Evolutionary conservation across 768 basidiomycete species (phyloP).

Genomic region (Rhodocollybia butyracea): DNA sequence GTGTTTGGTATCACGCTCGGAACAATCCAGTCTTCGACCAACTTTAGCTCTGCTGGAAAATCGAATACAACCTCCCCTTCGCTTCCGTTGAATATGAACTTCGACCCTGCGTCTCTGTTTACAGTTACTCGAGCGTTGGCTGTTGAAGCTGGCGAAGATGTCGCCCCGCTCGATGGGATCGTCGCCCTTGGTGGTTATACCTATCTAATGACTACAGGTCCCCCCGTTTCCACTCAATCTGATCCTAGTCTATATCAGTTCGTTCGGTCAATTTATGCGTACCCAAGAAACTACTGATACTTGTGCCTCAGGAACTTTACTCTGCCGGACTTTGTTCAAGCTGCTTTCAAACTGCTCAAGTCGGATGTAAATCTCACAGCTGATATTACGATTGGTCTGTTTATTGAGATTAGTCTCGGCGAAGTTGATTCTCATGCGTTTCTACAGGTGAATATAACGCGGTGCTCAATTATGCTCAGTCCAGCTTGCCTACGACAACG

Average conservation of each 20-base stretch:
- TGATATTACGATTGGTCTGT: constrained; percentile 54
- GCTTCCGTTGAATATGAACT: constrained; percentile 62
- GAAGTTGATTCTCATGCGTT: neutral
- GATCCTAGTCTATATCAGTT: constrained; percentile 55
- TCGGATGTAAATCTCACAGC: constrained; percentile 58
- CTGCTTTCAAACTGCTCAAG: constrained; percentile 61
- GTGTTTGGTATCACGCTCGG: constrained; percentile 63
- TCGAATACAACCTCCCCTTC: constrained; percentile 53
- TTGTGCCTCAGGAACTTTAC: constrained; percentile 51
- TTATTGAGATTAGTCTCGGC: neutral
- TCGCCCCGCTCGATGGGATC: constrained; percentile 62
- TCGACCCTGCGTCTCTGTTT: constrained; percentile 66
- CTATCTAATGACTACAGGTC: constrained; percentile 44
- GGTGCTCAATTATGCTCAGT: constrained; percentile 58
- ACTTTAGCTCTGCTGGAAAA: constrained; percentile 52
- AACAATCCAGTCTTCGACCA: constrained; percentile 48
- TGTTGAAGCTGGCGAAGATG: constrained; percentile 57
- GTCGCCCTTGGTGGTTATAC: constrained; percentile 64
- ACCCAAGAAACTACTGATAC: constrained; percentile 3
- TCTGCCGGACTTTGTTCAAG: constrained; percentile 57
- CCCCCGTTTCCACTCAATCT: constrained; percentile 24
- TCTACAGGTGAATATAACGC: constrained; percentile 61
- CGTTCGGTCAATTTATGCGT: constrained; percentile 13
- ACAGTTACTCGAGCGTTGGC: constrained; percentile 67
- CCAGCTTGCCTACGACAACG: constrained; percentile 51